These are phyloP conservation scores for Starmerella lactis-condensi DNA, from an alignment of 805 yeast species.

Conservation along the genomic window DNA sequence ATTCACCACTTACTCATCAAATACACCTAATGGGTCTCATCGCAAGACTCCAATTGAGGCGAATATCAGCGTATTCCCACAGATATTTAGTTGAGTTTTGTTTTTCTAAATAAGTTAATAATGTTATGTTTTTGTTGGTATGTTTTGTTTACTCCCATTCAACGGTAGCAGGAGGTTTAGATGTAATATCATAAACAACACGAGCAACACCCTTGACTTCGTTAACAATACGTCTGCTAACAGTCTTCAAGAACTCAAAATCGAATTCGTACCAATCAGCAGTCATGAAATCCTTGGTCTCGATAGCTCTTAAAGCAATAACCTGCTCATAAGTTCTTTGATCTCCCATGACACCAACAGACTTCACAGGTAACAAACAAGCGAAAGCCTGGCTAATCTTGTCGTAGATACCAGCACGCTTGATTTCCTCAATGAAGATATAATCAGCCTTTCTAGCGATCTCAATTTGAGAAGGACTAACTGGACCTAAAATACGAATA, in stretches of 20 bases:
- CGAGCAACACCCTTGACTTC: constrained; percentile 99
- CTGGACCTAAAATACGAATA: constrained; percentile 94
- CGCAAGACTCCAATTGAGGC: no score
- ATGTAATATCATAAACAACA: constrained; percentile 94
- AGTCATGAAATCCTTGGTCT: constrained; percentile 96
- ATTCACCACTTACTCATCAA: no score
- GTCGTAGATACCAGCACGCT: constrained; percentile 76
- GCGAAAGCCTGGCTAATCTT: constrained; percentile 97
- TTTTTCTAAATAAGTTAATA: background rate
- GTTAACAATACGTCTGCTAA: constrained; percentile 88
- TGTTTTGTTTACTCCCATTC: constrained; percentile 78
- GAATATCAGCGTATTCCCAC: no score
- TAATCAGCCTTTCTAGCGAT: constrained; percentile 95
- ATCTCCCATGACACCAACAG: constrained; percentile 99
- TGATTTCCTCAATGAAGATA: constrained; percentile 92
- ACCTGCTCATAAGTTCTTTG: constrained; percentile 98
- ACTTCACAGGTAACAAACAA: constrained; percentile 85
- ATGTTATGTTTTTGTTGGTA: background rate
- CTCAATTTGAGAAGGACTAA: constrained; percentile 76
- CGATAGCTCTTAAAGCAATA: constrained; percentile 95
- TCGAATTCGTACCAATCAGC: constrained; percentile 98
- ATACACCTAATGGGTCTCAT: no score
- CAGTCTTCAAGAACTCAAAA: constrained; percentile 75
- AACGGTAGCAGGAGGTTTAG: constrained; percentile 99
- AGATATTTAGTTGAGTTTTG: background rate